phyloP scores from a whole-genome alignment of 2,329 filamentous ascomycete genomes.

The Hypocrella siamensis region DNA sequence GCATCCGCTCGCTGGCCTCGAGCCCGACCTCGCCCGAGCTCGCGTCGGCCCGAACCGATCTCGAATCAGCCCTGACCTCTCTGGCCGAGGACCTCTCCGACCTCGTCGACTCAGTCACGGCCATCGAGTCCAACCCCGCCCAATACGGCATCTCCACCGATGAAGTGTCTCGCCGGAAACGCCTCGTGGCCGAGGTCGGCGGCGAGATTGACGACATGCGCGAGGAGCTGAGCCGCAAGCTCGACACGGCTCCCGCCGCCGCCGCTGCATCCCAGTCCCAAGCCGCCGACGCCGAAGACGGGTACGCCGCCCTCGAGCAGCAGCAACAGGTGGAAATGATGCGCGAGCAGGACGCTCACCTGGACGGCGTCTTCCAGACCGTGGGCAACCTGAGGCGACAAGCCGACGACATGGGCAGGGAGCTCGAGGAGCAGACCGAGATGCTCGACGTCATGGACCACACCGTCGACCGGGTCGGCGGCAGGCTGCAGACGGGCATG shows the following conservation, averaged over 20 bases:
- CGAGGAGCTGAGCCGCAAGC: slow-evolving; percentile 54
- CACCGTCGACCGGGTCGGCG: slow-evolving; percentile 74
- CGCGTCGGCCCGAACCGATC: slow-evolving; percentile 56
- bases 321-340: slow-evolving; percentile 84
- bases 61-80: slow-evolving; percentile 47
- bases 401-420: slow-evolving; percentile 89
- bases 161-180: slow-evolving; percentile 67
- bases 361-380: slow-evolving; percentile 85
- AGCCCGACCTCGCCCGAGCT: slow-evolving; percentile 68
- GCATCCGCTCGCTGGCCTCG: slow-evolving; percentile 76
- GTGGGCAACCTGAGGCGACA: slow-evolving; percentile 83
- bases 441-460: slow-evolving; percentile 77
- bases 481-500: slow-evolving; percentile 72
- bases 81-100: slow-evolving; percentile 77
- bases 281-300: slow-evolving; percentile 33
- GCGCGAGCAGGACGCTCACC: slow-evolving; percentile 82
- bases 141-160: slow-evolving; percentile 71
- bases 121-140: slow-evolving; percentile 75
- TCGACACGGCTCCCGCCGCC: slow-evolving; percentile 18
- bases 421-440: slow-evolving; percentile 86
- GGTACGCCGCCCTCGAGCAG: slow-evolving; percentile 74
- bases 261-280: too few relatives aligned
- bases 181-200: slow-evolving; percentile 78
- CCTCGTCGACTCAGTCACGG: slow-evolving; percentile 72
- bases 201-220: slow-evolving; percentile 82